Percentiles rank a stretch among this genome's conserved stretches.
Evolutionary conservation across 495 filamentous ascomycete genomes (phyloP).

Genomic region (Trichoderma erinaceum): DNA sequence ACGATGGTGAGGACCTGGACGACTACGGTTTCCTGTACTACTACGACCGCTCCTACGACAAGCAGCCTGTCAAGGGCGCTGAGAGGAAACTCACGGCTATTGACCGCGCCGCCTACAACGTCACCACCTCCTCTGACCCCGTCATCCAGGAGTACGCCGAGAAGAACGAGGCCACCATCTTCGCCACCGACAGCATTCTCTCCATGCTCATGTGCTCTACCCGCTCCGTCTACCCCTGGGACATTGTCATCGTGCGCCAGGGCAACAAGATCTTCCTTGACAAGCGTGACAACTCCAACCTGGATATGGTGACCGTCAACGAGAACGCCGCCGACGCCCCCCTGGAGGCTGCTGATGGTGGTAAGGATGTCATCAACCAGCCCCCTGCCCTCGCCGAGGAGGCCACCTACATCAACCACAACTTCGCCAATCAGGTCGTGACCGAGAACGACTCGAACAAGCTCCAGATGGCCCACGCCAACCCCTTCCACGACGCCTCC

Average conservation of each 20-base stretch:
- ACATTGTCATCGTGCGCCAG: constrained; percentile 83
- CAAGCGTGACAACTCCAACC: constrained; percentile 85
- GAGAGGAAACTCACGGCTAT: constrained; percentile 81
- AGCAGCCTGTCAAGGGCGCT: constrained; percentile 76
- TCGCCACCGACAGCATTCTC: constrained; percentile 91
- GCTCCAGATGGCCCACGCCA: constrained; percentile 75
- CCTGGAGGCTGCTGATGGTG: constrained; percentile 81
- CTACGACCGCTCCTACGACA: constrained; percentile 93
- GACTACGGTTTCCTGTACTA: constrained; percentile 95
- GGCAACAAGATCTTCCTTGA: constrained; percentile 97
- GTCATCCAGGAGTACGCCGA: constrained; percentile 95
- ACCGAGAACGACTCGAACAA: constrained; percentile 69
- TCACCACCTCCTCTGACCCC: constrained; percentile 90
- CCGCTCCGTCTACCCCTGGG: constrained; percentile 94
- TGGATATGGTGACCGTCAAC: constrained; percentile 98
- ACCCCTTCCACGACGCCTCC: constrained; percentile 93
- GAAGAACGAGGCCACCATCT: constrained; percentile 94
- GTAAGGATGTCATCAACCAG: constrained; percentile 91
- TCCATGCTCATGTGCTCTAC: constrained; percentile 99
- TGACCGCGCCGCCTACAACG: constrained; percentile 94
- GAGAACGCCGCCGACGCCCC: constrained; percentile 98
- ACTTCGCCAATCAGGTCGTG: constrained; percentile 92
- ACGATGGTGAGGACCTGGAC: constrained; percentile 91
- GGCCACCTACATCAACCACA: constrained; percentile 99
- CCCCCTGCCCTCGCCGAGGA: constrained; percentile 86